Percentiles rank a stretch among this genome's conserved stretches.
Evolutionary conservation across 2,329 filamentous ascomycete genomes (phyloP).

Genomic region (Pseudogymnoascus destructans): DNA sequence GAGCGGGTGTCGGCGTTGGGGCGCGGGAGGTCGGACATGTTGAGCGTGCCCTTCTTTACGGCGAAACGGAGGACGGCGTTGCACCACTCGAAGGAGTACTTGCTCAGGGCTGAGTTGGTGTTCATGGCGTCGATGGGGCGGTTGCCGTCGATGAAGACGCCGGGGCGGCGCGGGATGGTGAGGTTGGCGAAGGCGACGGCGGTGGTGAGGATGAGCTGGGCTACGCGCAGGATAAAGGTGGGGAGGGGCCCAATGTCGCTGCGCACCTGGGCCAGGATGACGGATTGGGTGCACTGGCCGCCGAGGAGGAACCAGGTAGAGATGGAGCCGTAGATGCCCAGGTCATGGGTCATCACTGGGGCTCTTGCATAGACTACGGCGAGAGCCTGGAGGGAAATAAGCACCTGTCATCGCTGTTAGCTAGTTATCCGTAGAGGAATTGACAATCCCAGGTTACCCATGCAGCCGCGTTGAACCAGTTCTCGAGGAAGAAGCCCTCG

Average conservation of each 20-base stretch:
- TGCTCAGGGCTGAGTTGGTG: slow-evolving; percentile 45
- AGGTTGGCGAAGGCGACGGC: slow-evolving; percentile 36
- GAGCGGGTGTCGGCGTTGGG: slow-evolving; percentile 43
- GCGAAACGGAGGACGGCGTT: slow-evolving; percentile 40
- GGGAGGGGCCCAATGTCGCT: slow-evolving; percentile 14
- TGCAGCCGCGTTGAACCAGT: slow-evolving; percentile 45
- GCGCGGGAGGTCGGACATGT: slow-evolving; percentile 48
- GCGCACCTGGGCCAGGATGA: slow-evolving; percentile 26
- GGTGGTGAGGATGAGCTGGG: slow-evolving; percentile 35
- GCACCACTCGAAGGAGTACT: slow-evolving; percentile 56
- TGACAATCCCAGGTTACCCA: slow-evolving; percentile 44
- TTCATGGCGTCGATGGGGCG: slow-evolving; percentile 49
- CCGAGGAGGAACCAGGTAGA: slow-evolving; percentile 35
- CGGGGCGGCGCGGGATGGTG: slow-evolving; percentile 51
- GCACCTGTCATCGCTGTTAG: slow-evolving; percentile 28
- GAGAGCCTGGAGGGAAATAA: slow-evolving; percentile 40
- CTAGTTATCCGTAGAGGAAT: background rate
- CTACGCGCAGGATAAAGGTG: slow-evolving; percentile 34
- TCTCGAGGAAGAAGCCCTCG: slow-evolving; percentile 35
- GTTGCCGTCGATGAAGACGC: slow-evolving; percentile 43
- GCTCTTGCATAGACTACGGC: slow-evolving; percentile 36
- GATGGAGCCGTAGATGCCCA: slow-evolving; percentile 39
- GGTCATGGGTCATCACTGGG: slow-evolving; percentile 38
- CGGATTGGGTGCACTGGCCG: slow-evolving; percentile 34
- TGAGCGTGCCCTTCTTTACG: slow-evolving; percentile 43